phyloP scores from a whole-genome alignment of 306 rosid species.

The Luffa acutangula region DNA sequence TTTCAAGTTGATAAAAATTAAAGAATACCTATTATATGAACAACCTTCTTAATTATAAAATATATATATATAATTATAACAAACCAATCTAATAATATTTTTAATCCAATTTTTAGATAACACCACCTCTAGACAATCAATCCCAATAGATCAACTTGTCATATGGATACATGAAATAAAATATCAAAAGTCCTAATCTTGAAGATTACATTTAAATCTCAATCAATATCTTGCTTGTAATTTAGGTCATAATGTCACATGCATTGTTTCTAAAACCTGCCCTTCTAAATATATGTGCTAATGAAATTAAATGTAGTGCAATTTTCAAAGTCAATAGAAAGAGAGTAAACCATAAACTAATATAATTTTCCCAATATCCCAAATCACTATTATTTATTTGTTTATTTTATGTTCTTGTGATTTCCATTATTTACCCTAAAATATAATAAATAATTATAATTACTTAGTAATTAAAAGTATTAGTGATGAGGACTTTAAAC shows the following conservation, averaged over 20 bases:
- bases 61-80: no score
- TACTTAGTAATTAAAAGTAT: background rate
- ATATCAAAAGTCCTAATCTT: background rate
- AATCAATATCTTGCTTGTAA: background rate
- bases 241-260: background rate
- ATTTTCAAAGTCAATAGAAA: background rate
- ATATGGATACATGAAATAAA: background rate
- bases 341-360: background rate
- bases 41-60: no score
- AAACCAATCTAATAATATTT: background rate
- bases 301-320: background rate
- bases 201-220: background rate
- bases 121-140: background rate
- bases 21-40: no score
- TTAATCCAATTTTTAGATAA: background rate
- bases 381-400: background rate
- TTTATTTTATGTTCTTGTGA: background rate
- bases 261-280: background rate
- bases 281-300: background rate
- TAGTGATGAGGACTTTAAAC: background rate
- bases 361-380: background rate
- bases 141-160: background rate
- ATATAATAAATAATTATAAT: background rate
- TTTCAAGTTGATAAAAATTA: no score
- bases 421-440: background rate